Evolutionary conservation across 2,329 filamentous ascomycete species (phyloP).

Genomic region (Talaromyces islandicus): DNA sequence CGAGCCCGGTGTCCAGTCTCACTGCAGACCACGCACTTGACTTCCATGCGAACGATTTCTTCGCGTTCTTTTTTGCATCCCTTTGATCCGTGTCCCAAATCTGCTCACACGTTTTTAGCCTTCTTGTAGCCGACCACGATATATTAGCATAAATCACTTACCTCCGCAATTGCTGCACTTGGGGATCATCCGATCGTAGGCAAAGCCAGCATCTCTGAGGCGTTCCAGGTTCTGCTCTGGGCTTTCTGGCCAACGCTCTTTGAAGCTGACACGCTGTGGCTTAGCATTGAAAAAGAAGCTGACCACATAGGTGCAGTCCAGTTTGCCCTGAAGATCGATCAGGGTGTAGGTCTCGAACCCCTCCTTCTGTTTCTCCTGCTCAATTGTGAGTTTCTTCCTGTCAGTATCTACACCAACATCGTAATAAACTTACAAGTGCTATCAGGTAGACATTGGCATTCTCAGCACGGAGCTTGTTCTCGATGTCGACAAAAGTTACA

Average conservation of each 20-base stretch:
- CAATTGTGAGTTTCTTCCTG: slow-evolving; percentile 8
- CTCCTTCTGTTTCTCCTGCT: slow-evolving; percentile 40
- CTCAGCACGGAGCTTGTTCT: slow-evolving; percentile 45
- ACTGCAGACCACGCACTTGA: slow-evolving; percentile 48
- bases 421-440: slow-evolving; percentile 34
- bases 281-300: slow-evolving; percentile 44
- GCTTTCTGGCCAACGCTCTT: slow-evolving; percentile 44
- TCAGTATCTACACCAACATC: background rate
- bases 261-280: slow-evolving; percentile 41
- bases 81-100: slow-evolving; percentile 43
- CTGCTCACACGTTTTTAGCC: slow-evolving; percentile 17
- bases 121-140: background rate
- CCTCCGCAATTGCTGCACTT: slow-evolving; percentile 48
- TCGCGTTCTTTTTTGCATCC: slow-evolving; percentile 44
- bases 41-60: slow-evolving; percentile 33
- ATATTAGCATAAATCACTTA: slow-evolving; percentile 17
- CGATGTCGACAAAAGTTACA: slow-evolving; percentile 45
- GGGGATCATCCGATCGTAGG: slow-evolving; percentile 44
- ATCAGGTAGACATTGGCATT: slow-evolving; percentile 47
- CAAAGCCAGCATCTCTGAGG: slow-evolving; percentile 46
- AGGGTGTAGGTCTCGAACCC: slow-evolving; percentile 40
- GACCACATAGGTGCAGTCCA: slow-evolving; percentile 46
- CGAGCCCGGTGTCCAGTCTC: slow-evolving; percentile 44
- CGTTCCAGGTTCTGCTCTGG: slow-evolving; percentile 48
- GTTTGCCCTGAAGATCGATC: slow-evolving; percentile 49